These are phyloP conservation scores for Heliocybe sulcata DNA, from an alignment of 1,284 basidiomycete genomes.

Conservation along the genomic window DNA sequence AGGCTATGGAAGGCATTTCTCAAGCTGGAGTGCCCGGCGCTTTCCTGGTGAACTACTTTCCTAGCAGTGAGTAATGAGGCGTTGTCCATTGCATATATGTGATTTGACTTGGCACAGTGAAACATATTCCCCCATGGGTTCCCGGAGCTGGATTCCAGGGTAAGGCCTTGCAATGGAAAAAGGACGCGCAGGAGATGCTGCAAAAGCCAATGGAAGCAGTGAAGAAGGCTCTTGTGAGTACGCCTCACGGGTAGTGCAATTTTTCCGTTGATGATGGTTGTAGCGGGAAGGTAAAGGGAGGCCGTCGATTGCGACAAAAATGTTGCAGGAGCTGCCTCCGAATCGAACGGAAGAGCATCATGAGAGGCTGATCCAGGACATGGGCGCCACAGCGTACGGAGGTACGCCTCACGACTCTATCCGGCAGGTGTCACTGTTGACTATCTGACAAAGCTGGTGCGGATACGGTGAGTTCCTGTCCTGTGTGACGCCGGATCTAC, in stretches of 20 bases:
- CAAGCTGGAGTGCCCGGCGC: not conserved
- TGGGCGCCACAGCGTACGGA: not conserved
- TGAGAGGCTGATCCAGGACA: constrained; percentile 1
- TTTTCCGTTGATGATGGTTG: too few species aligned
- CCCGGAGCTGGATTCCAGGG: constrained; percentile 27
- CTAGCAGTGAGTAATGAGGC: not conserved
- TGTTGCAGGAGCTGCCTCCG: not conserved
- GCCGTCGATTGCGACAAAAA: constrained; percentile 15
- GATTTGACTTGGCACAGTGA: constrained; percentile 4
- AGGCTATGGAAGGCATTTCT: constrained; percentile 31
- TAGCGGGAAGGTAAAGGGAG: constrained; percentile 37
- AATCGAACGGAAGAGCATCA: not conserved
- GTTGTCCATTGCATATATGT: not conserved
- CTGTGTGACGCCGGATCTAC: not conserved
- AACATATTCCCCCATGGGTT: constrained; percentile 24
- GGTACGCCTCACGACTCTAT: not conserved
- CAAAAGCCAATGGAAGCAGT: constrained; percentile 56
- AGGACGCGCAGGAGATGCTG: constrained; percentile 59
- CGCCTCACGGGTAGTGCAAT: constrained; percentile 1
- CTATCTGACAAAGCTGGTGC: not conserved
- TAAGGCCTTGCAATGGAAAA: constrained; percentile 55
- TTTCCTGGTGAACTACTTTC: not conserved
- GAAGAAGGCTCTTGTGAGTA: constrained; percentile 45
- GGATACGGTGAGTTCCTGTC: constrained; percentile 3
- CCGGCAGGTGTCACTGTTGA: not conserved